A percentile compares a stretch with the other conserved stretches of the same genome.
Evolutionary conservation across 495 filamentous ascomycete species (phyloP).

Genomic region (Xylaria castorea): DNA sequence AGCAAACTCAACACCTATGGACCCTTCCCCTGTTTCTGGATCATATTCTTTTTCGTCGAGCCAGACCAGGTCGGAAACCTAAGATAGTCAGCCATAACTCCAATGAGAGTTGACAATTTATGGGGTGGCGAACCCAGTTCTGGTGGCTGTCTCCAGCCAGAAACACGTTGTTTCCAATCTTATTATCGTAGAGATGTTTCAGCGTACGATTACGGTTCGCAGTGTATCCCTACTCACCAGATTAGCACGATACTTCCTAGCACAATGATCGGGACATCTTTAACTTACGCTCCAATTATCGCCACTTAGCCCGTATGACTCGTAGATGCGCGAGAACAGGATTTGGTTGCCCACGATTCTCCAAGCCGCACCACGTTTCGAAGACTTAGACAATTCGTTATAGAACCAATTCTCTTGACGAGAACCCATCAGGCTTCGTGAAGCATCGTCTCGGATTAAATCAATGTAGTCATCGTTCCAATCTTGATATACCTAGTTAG

Average conservation of each 20-base stretch:
- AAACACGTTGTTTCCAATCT: conserved; percentile 71
- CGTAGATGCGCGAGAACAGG: conserved; percentile 65
- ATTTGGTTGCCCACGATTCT: conserved; percentile 71
- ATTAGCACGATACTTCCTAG: conserved; percentile 53
- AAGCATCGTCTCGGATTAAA: conserved; percentile 62
- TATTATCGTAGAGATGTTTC: conserved; percentile 62
- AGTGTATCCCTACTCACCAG: conserved; percentile 65
- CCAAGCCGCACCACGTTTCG: conserved; percentile 64
- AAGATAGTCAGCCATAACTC: conserved; percentile 18
- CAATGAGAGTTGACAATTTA: not conserved
- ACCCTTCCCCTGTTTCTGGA: conserved; percentile 59
- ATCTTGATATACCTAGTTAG: conserved; percentile 16
- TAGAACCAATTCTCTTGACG: conserved; percentile 76
- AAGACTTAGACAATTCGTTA: conserved; percentile 59
- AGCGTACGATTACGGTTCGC: conserved; percentile 70
- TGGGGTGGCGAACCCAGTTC: conserved; percentile 57
- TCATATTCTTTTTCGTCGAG: conserved; percentile 63
- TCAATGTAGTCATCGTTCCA: conserved; percentile 67
- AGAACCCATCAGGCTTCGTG: conserved; percentile 67
- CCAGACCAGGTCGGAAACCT: conserved; percentile 68
- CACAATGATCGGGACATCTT: too few relatives aligned
- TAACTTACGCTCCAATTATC: conserved; percentile 42
- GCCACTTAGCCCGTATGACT: conserved; percentile 45
- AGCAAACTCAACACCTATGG: conserved; percentile 71
- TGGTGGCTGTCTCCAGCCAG: conserved; percentile 70